phyloP scores from a whole-genome alignment of 169 alveolate genomes.

The Amoebophrya sp. region DNA sequence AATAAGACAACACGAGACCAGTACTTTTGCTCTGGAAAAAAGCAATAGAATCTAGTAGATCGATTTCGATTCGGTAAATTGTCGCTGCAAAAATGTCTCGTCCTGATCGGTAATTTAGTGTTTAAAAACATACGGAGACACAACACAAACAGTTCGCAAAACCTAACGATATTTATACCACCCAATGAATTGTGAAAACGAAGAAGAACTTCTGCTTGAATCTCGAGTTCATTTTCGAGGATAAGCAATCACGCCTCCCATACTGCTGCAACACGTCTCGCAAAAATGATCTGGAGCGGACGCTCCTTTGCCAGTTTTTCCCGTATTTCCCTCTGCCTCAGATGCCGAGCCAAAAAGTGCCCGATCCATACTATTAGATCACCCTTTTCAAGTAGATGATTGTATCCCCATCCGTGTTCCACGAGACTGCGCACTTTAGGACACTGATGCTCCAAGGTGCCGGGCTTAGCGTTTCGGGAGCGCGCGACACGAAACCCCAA shows the following conservation, averaged over 20 bases:
- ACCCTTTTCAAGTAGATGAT: not conserved
- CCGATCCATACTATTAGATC: not conserved
- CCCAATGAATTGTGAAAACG: too few species aligned
- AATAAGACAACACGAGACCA: too few species aligned
- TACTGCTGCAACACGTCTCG: not conserved
- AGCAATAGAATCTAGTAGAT: too few species aligned
- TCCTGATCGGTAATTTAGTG: too few species aligned
- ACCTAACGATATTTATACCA: too few species aligned
- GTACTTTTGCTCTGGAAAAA: too few species aligned
- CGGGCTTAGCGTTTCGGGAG: not conserved
- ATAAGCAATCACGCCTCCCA: not conserved
- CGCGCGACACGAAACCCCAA: not conserved
- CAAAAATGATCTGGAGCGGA: not conserved
- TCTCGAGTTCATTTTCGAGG: too few species aligned
- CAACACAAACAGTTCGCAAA: too few species aligned
- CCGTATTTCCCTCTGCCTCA: not conserved
- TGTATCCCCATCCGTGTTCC: not conserved
- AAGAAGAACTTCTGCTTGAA: too few species aligned
- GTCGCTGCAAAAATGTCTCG: too few species aligned
- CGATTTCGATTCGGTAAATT: too few species aligned
- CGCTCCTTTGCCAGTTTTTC: not conserved
- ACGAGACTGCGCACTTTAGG: not conserved
- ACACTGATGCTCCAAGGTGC: not conserved
- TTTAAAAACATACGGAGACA: too few species aligned
- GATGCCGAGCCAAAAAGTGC: not conserved